A percentile compares a stretch with the other conserved stretches of the same genome.
Conservation (phyloP, 352 stramenopile species). For the Globisporangium splendens region DNA sequence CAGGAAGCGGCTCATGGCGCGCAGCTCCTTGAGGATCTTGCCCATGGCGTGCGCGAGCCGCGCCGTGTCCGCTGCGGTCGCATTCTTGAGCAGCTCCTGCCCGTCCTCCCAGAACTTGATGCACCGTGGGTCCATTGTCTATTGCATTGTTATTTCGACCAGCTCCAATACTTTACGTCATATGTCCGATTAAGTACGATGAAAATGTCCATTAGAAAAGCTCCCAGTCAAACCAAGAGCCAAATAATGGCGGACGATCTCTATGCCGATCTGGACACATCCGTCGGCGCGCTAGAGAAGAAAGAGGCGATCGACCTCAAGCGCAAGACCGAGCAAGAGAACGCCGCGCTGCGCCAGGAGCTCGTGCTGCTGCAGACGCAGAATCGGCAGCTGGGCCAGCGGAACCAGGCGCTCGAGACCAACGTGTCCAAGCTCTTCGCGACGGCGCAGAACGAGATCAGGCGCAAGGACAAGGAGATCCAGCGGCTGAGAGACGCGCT, state of each 20-base stretch:
- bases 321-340: constrained; percentile 49
- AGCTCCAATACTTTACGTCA: not conserved
- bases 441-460: constrained; percentile 71
- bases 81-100: constrained; percentile 37
- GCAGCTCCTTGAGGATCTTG: constrained; percentile 73
- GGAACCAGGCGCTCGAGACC: constrained; percentile 54
- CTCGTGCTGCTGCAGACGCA: constrained; percentile 59
- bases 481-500: constrained; percentile 53
- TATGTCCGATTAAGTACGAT: too few species aligned
- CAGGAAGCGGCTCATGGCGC: constrained; percentile 71
- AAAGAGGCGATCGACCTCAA: constrained; percentile 60
- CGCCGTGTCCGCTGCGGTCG: constrained; percentile 10
- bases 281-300: constrained; percentile 58
- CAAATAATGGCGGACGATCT: constrained; percentile 44
- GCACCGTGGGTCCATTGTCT: constrained; percentile 57
- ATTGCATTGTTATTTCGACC: not conserved
- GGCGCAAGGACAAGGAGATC: constrained; percentile 79
- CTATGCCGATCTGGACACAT: constrained; percentile 82
- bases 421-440: constrained; percentile 77
- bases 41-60: constrained; percentile 26
- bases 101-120: constrained; percentile 79
- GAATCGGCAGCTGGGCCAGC: constrained; percentile 55
- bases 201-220: not conserved
- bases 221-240: not conserved
- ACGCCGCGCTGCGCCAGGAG: constrained; percentile 41